These are phyloP conservation scores for Cadophora sp. DNA, from an alignment of 2,329 filamentous ascomycete species.

Conservation along the genomic window DNA sequence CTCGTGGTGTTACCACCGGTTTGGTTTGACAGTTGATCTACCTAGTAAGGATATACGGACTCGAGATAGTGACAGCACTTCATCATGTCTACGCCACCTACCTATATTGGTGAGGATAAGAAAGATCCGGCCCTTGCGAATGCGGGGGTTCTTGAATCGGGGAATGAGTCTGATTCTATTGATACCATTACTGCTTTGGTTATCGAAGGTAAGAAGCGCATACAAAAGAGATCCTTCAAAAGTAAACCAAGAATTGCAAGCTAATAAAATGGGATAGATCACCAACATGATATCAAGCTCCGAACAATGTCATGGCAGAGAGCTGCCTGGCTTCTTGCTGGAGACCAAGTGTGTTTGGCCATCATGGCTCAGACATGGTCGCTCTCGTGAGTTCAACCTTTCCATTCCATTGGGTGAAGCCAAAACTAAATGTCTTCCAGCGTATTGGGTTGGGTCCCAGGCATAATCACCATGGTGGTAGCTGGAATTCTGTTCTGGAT, in stretches of 20 bases:
- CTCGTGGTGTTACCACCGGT: background rate
- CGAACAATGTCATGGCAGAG: constrained; percentile 62
- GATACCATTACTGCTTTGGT: constrained; percentile 41
- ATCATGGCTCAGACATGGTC: constrained; percentile 61
- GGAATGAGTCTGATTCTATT: constrained; percentile 35
- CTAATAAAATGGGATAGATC: constrained; percentile 43
- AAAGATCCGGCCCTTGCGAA: background rate
- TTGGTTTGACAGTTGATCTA: background rate
- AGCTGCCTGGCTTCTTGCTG: constrained; percentile 54
- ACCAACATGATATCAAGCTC: constrained; percentile 57
- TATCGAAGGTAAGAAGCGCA: constrained; percentile 38
- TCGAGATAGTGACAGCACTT: background rate
- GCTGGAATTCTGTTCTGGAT: constrained; percentile 56
- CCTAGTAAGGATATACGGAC: background rate
- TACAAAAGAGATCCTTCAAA: constrained; percentile 5
- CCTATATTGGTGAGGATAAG: constrained; percentile 8
- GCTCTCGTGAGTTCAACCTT: constrained; percentile 48
- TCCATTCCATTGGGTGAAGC: too few species aligned
- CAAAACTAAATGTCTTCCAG: too few species aligned
- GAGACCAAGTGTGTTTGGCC: constrained; percentile 58
- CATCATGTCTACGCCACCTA: constrained; percentile 13
- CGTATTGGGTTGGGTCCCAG: constrained; percentile 55
- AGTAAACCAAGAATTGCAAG: background rate
- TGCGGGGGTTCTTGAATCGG: constrained; percentile 3
- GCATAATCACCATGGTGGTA: constrained; percentile 54